A percentile compares a stretch with the other conserved stretches of the same genome.
phyloP scores from a whole-genome alignment of 169 alveolate species.

The Plasmodium adleri region DNA sequence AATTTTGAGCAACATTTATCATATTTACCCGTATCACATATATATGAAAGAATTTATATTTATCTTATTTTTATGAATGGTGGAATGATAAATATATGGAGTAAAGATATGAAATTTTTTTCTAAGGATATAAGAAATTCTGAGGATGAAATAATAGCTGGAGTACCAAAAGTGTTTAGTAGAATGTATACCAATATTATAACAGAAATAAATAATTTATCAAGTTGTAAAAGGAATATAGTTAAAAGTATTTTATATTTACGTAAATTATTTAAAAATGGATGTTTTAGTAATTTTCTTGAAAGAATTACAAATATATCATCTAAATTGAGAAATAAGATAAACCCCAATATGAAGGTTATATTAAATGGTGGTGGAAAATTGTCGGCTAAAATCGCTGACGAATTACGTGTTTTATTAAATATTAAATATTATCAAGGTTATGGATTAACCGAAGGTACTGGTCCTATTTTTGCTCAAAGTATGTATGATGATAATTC shows the following conservation, averaged over 20 bases:
- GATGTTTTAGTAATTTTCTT: background rate
- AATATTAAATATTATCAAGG: constrained; percentile 39
- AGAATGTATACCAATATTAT: constrained; percentile 14
- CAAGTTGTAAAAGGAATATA: constrained; percentile 11
- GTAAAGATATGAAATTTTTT: constrained; percentile 23
- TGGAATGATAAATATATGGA: constrained; percentile 13
- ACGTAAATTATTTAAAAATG: background rate
- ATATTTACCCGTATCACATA: constrained; percentile 96
- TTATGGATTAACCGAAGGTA: constrained; percentile 52
- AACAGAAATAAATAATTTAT: constrained; percentile 17
- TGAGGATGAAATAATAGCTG: constrained; percentile 14
- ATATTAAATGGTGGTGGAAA: constrained; percentile 61
- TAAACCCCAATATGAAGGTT: constrained; percentile 6
- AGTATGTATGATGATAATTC: background rate
- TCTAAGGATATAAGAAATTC: background rate
- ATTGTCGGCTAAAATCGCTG: constrained; percentile 23
- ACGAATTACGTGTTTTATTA: constrained; percentile 14
- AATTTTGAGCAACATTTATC: constrained; percentile 84
- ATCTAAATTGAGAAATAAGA: constrained; percentile 15
- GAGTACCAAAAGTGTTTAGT: constrained; percentile 60
- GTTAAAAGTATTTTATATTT: background rate
- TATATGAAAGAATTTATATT: constrained; percentile 92
- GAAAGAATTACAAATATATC: constrained; percentile 18
- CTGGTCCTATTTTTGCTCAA: constrained; percentile 27
- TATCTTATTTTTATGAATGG: constrained; percentile 25